Conservation (phyloP, 1,284 basidiomycete genomes). For the Schizophyllum amplum region DNA sequence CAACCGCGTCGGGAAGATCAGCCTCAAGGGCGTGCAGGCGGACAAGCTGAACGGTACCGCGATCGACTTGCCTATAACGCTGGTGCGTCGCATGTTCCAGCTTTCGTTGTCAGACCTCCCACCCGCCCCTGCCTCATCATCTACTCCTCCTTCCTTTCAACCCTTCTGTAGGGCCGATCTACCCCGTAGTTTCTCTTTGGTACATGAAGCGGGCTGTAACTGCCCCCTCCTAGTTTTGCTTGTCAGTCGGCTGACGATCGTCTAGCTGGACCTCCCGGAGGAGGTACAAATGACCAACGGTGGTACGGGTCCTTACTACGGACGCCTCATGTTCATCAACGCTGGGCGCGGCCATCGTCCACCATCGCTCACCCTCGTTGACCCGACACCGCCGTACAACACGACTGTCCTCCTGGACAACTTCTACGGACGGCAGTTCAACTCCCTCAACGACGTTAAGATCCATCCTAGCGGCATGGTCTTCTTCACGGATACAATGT, state of each 20-base stretch:
- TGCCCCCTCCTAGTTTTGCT: no score
- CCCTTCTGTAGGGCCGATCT: no score
- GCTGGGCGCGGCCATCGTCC: slow-evolving; percentile 59
- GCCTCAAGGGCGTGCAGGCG: slow-evolving; percentile 31
- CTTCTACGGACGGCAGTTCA: slow-evolving; percentile 72
- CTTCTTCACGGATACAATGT: slow-evolving; percentile 68
- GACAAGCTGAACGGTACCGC: slow-evolving; percentile 23
- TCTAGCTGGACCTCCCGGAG: slow-evolving; percentile 38
- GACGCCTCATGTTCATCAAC: slow-evolving; percentile 55
- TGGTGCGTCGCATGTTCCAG: slow-evolving; percentile 32
- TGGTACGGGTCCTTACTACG: slow-evolving; percentile 58
- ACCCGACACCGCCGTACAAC: slow-evolving; percentile 55
- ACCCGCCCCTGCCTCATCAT: no score
- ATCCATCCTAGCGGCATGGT: slow-evolving; percentile 58
- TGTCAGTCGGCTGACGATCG: neutral
- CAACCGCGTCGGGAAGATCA: slow-evolving; percentile 36
- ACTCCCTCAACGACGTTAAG: slow-evolving; percentile 73
- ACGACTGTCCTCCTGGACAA: slow-evolving; percentile 60
- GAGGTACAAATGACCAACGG: slow-evolving; percentile 65
- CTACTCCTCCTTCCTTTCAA: no score
- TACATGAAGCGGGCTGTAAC: no score
- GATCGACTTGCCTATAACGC: slow-evolving; percentile 46
- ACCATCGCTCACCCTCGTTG: slow-evolving; percentile 57
- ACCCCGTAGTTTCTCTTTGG: no score
- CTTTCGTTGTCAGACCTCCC: no score